Base-by-base conservation (phyloP, 2,329 filamentous ascomycete genomes). In the Magnaporthiopsis incrustans region DNA sequence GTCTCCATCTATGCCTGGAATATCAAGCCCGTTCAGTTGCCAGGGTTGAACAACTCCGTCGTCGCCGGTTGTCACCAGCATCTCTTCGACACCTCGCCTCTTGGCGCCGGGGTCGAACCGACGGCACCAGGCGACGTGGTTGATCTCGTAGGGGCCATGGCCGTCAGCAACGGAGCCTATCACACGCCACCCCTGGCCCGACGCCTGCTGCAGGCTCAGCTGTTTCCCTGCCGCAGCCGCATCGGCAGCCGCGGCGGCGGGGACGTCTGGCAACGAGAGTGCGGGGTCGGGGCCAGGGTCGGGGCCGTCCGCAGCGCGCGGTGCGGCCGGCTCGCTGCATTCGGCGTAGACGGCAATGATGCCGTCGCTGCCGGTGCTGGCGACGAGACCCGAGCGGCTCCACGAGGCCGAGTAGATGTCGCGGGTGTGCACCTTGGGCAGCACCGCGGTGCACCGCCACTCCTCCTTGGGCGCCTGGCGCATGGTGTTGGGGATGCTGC, bases 81-180 rank as follows among this genome's bases (percentile, higher is more conserved):
- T 89, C 77, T 98, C 94, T 70, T 97, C 91, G 30, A 79, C 74
- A 4, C 81, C 80, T 63, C 75, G 81, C 67, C 77, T 80, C 72
- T 82, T 82, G 1, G 77, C 76, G 1, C 79, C 88, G 61, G 81
- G 81, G 73, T 97, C 92, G 65, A 86, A 89, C 65, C 93, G 82
- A 69, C 83, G 85, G 68, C 92, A 92, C 95, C 95, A 99, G 2
- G 85, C 87, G 61, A 95, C 84, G 75, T 97, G 92, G 71, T 99
- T 99, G 67, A 98, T 83, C 77, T 99, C 95, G 72, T 94, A 97
- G 2, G 96, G 91, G 0, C 92, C 93, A 74, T 99, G 95, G 2
- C 89, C 91, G 44, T 88, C 88, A 60, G 88, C 81, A 1, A 90
- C 73, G n/a, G 84, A 83, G 0, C 86, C 85, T 22, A 96, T 72